phyloP scores from a whole-genome alignment of 2,329 filamentous ascomycete species.

The Coccinonectria pachysandricola region DNA sequence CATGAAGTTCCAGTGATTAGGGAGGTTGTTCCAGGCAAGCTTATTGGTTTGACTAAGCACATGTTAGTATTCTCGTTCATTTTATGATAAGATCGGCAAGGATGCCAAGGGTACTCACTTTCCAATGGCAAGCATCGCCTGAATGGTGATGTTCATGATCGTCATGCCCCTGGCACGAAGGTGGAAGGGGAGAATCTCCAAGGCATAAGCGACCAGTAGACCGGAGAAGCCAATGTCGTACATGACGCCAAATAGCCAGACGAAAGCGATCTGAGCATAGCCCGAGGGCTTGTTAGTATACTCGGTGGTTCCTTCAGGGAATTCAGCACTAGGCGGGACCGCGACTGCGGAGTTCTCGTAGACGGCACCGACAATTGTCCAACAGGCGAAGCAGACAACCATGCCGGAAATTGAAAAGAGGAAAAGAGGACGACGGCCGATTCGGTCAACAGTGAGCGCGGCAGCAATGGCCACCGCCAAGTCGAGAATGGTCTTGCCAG shows the following conservation, averaged over 20 bases:
- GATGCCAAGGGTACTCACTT: slow-evolving; percentile 34
- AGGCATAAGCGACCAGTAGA: slow-evolving; percentile 45
- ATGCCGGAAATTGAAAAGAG: slow-evolving; percentile 14
- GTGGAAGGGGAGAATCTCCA: slow-evolving; percentile 49
- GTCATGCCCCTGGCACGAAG: slow-evolving; percentile 50
- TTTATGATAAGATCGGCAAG: not conserved
- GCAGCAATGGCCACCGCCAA: slow-evolving; percentile 13
- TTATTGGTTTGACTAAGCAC: slow-evolving; percentile 48
- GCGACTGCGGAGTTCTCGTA: slow-evolving; percentile 14
- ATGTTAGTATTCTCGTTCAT: slow-evolving; percentile 1
- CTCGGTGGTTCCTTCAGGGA: slow-evolving; percentile 12
- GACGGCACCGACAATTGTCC: slow-evolving; percentile 15
- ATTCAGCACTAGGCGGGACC: slow-evolving; percentile 8
- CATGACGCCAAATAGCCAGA: slow-evolving; percentile 49
- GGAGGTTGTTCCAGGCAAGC: slow-evolving; percentile 49
- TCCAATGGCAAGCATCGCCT: slow-evolving; percentile 50
- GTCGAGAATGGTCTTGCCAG: slow-evolving; percentile 15
- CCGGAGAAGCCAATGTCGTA: slow-evolving; percentile 52
- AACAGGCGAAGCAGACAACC: slow-evolving; percentile 14
- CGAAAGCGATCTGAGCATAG: slow-evolving; percentile 44
- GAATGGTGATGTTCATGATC: slow-evolving; percentile 55
- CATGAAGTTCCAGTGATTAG: slow-evolving; percentile 54
- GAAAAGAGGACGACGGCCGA: slow-evolving; percentile 14
- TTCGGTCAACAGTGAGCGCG: slow-evolving; percentile 16
- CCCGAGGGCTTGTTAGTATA: slow-evolving; percentile 35